These are phyloP conservation scores for Boletus huronensis DNA, from an alignment of 768 basidiomycete species.

Conservation along the genomic window DNA sequence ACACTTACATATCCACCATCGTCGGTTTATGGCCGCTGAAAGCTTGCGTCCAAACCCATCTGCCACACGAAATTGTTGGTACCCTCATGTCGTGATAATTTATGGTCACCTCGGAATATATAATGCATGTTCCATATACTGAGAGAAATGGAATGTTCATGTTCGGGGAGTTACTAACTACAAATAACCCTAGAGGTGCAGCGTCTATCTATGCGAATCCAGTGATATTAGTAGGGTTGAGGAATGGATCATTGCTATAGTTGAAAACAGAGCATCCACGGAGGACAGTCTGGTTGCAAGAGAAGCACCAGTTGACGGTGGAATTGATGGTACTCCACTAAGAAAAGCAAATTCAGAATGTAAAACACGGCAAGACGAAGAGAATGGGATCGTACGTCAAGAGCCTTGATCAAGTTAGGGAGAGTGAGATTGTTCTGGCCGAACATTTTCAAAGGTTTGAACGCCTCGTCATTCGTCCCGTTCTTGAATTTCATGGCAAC, in stretches of 20 bases:
- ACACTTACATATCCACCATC: neutral
- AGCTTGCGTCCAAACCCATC: neutral
- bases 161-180: too few species aligned
- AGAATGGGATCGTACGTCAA: constrained; percentile 15
- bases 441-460: constrained; percentile 66
- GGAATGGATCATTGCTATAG: constrained; percentile 28
- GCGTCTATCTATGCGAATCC: neutral
- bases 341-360: neutral
- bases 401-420: constrained; percentile 11
- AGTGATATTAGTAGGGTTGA: constrained; percentile 27
- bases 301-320: constrained; percentile 33
- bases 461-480: constrained; percentile 53
- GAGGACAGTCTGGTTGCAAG: constrained; percentile 32
- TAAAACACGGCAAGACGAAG: neutral
- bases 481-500: constrained; percentile 84
- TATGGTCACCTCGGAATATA: neutral
- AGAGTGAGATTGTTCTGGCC: constrained; percentile 34
- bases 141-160: too few species aligned
- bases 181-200: neutral
- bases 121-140: neutral
- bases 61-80: too few species aligned
- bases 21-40: neutral
- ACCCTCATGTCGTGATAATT: neutral
- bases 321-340: constrained; percentile 30
- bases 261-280: constrained; percentile 33